Evolutionary conservation across 805 yeast genomes (phyloP), one percentile per base, ranked within the genome.

Genomic region (Sungouiozyma intestinalis): DNA sequence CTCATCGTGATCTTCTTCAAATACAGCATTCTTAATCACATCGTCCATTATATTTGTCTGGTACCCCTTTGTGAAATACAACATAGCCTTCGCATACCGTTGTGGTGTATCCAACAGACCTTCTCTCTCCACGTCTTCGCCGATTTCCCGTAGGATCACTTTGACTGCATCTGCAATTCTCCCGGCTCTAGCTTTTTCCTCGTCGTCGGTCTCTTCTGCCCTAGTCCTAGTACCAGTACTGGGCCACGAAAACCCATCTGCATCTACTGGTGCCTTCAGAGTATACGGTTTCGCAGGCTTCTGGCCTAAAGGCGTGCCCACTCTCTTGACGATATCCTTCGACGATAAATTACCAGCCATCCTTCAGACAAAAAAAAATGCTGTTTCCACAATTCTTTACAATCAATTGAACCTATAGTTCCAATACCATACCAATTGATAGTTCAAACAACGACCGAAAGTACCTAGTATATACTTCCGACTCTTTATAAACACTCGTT

Each of bases 1-100:
- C 60, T 92, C 99, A 62, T 92, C 97, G 60, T 92, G 98, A 60
- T 92, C 95, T 61, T 92, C 97, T 61, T 92, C 97, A 54, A 92
- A 92, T 5, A 92, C 94, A 0, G 98, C 98, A 46, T 88, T 73
- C 54, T 92, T 90, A 56, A 92, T 83, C 20, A 87, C 95, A 57
- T 85, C 95, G 39, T 61, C 62, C 48, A 85, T 73, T 46, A 92
- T 82, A 60, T 87, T 88, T 52, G 88, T 95, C 64, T 90, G 95
- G 58, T 92, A 92, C 17, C 99, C 99, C 60, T 86, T 85, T 16
- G 99, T 92, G 70, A 92, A 86, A 57, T 71, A 90, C 36, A 92
- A 71, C 94, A 92, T 85, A 4, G 99, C 98, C 46, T 94, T 72
- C 0, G 99, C 98, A 62, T 88, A 92, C 49, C 99, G 68, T 55